phyloP scores from a whole-genome alignment of 2,329 filamentous ascomycete species.

The Chrysosporium queenslandicum region DNA sequence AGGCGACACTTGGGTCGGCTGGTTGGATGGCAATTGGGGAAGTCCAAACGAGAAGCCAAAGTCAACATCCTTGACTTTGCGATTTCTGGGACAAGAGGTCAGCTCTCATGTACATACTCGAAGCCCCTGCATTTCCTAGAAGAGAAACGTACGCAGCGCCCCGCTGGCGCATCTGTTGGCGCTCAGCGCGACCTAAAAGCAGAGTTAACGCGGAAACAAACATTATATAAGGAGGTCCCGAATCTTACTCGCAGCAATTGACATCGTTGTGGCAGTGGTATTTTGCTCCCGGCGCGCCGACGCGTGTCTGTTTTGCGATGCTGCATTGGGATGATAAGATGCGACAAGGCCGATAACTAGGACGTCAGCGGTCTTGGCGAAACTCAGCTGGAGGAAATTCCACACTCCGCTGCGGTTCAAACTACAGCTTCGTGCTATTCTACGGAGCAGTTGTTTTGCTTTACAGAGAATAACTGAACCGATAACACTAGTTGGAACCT shows the following conservation, averaged over 20 bases:
- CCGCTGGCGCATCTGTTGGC: conserved; percentile 48
- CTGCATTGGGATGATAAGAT: neutral
- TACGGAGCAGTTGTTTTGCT: neutral
- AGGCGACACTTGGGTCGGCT: conserved; percentile 20
- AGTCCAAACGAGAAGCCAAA: conserved; percentile 43
- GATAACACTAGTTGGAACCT: neutral
- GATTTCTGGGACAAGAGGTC: conserved; percentile 30
- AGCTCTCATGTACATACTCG: neutral
- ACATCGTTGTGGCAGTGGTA: conserved; percentile 11
- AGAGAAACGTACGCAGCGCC: conserved; percentile 44
- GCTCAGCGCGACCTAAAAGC: conserved; percentile 42
- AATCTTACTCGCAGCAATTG: conserved; percentile 33
- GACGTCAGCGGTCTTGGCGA: conserved; percentile 7
- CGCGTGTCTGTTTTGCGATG: conserved; percentile 10
- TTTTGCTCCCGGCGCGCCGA: conserved; percentile 13
- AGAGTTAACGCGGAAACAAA: neutral
- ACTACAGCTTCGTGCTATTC: neutral
- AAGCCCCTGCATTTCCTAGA: neutral
- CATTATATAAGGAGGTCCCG: neutral
- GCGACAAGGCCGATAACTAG: neutral
- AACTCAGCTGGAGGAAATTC: conserved; percentile 2
- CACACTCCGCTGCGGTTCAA: neutral
- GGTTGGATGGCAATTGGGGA: conserved; percentile 16
- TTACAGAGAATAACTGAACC: neutral
- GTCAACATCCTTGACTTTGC: conserved; percentile 39